phyloP scores from a whole-genome alignment of 2,329 filamentous ascomycete species.

The Westerdykella ornata region DNA sequence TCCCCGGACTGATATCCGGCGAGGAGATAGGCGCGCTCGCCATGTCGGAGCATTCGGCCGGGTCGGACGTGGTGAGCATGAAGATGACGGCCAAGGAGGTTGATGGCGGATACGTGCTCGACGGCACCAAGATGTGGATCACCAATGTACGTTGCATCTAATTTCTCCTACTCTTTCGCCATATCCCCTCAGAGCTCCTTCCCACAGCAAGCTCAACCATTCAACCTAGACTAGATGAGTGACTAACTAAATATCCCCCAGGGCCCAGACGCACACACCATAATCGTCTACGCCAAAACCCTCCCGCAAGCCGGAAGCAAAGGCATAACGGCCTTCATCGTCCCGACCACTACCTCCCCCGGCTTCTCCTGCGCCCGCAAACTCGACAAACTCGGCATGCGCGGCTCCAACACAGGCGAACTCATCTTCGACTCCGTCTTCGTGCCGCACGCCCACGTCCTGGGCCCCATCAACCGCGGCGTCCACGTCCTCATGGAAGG shows the following conservation, averaged over 20 bases:
- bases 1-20: constrained; percentile 75
- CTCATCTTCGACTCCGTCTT: constrained; percentile 87
- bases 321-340: constrained; percentile 91
- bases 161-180: not conserved
- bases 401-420: constrained; percentile 93
- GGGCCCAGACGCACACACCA: constrained; percentile 81
- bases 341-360: constrained; percentile 57
- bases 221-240: too few relatives aligned
- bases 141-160: constrained; percentile 62
- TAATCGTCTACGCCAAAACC: constrained; percentile 97
- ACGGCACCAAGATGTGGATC: constrained; percentile 98
- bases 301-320: constrained; percentile 71
- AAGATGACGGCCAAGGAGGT: constrained; percentile 73
- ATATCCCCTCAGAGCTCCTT: not conserved
- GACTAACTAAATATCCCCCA: constrained; percentile 11
- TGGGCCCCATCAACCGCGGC: constrained; percentile 73
- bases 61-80: constrained; percentile 94
- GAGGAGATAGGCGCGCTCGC: constrained; percentile 79
- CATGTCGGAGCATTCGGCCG: constrained; percentile 89
- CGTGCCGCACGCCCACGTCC: constrained; percentile 72
- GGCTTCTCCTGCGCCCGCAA: constrained; percentile 87
- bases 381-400: constrained; percentile 97
- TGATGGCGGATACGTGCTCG: constrained; percentile 77
- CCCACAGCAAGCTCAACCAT: too few relatives aligned
- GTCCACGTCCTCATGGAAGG: constrained; percentile 94